Conservation (phyloP, 495 filamentous ascomycete species). For the Aspergillus biplanus region DNA sequence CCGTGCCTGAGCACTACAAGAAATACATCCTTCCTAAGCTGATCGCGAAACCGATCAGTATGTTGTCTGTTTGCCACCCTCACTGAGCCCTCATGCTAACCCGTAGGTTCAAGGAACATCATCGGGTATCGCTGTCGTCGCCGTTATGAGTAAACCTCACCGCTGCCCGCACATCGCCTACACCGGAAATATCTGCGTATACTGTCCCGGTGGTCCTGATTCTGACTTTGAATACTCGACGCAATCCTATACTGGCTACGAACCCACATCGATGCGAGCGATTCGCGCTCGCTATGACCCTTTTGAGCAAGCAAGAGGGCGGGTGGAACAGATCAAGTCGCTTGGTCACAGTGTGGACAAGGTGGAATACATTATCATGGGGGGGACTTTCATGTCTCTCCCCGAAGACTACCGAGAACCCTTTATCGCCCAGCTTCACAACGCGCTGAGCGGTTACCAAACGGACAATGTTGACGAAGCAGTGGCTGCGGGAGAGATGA, state of each 20-base stretch:
- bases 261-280: conserved; percentile 97
- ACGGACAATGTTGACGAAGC: conserved; percentile 93
- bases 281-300: conserved; percentile 97
- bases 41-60: conserved; percentile 94
- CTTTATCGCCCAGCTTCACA: conserved; percentile 95
- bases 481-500: conserved; percentile 88
- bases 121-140: conserved; percentile 97
- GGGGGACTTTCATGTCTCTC: conserved; percentile 97
- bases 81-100: conserved; percentile 20
- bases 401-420: conserved; percentile 84
- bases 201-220: conserved; percentile 96
- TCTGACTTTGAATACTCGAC: conserved; percentile 99
- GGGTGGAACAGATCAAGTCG: conserved; percentile 94
- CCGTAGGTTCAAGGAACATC: conserved; percentile 67
- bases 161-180: conserved; percentile 96
- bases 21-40: conserved; percentile 97
- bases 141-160: conserved; percentile 99
- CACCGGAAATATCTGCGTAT: conserved; percentile 98
- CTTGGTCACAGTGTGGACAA: conserved; percentile 97
- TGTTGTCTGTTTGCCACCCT: conserved; percentile 23
- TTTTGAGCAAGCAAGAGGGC: conserved; percentile 93
- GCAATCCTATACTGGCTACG: conserved; percentile 97
- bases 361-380: conserved; percentile 99
- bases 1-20: conserved; percentile 97
- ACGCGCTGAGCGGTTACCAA: conserved; percentile 91